Evolutionary conservation across 768 basidiomycete genomes (phyloP).

Genomic region (Podaxis mareebaensis): DNA sequence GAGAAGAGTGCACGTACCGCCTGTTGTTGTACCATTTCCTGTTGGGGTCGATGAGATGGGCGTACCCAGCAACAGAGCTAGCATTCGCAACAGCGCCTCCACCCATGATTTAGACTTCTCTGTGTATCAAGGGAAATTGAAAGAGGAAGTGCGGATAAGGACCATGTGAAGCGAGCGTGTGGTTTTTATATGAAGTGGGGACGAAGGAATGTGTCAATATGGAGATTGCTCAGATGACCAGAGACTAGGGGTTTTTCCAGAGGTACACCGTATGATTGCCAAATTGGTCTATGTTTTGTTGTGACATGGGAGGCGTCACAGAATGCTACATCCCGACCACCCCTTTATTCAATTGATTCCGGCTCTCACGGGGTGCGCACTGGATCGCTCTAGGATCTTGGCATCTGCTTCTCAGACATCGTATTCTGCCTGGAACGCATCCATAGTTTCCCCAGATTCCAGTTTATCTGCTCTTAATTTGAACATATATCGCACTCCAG

Average conservation of each 20-base stretch:
- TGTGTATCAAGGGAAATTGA: slow-evolving; percentile 24
- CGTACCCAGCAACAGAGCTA: slow-evolving; percentile 37
- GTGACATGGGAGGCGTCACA: neutral
- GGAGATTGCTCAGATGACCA: slow-evolving; percentile 34
- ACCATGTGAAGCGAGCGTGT: slow-evolving; percentile 22
- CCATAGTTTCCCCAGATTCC: neutral
- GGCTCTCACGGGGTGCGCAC: slow-evolving; percentile 16
- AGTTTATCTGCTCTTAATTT: neutral
- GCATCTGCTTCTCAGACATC: neutral
- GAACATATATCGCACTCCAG: neutral
- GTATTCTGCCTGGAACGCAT: neutral
- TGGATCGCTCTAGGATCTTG: slow-evolving; percentile 5
- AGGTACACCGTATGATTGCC: slow-evolving; percentile 37
- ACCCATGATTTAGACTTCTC: slow-evolving; percentile 46
- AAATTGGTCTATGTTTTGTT: neutral
- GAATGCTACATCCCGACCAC: neutral
- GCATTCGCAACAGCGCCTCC: slow-evolving; percentile 45
- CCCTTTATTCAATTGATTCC: neutral
- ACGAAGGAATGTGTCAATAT: slow-evolving; percentile 21
- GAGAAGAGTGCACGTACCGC: slow-evolving; percentile 41
- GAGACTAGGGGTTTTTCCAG: slow-evolving; percentile 36
- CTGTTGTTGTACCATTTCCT: slow-evolving; percentile 79
- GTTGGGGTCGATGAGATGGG: slow-evolving; percentile 61
- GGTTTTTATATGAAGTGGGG: slow-evolving; percentile 33
- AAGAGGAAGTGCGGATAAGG: slow-evolving; percentile 32